phyloP scores from a whole-genome alignment of 345 rosid species.

The Euphorbia tirucalli region DNA sequence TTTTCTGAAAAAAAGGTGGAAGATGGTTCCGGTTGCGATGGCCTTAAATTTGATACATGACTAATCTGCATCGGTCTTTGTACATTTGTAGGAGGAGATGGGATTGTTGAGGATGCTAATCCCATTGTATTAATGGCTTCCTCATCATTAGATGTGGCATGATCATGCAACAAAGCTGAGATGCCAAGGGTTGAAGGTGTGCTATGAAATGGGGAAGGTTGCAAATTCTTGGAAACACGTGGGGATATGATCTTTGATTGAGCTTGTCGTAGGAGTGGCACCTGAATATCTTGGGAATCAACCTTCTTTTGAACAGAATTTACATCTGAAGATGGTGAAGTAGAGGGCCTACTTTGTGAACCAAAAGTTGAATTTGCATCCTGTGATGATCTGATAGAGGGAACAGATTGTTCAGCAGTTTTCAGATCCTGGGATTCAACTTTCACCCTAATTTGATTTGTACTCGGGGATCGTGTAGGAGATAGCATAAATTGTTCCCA shows the following conservation, averaged over 20 bases:
- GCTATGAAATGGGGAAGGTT: slow-evolving; percentile 49
- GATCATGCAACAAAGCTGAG: slow-evolving; percentile 75
- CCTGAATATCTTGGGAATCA: slow-evolving; percentile 44
- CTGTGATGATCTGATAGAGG: slow-evolving; percentile 20
- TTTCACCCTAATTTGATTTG: slow-evolving; percentile 9
- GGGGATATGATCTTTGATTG: slow-evolving; percentile 60
- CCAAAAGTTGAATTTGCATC: too few species aligned
- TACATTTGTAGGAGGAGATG: slow-evolving; percentile 30
- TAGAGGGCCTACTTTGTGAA: too few species aligned
- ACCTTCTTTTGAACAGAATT: slow-evolving; percentile 36
- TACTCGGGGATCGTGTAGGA: slow-evolving; percentile 4
- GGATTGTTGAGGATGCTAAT: slow-evolving; percentile 27
- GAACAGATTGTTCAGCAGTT: slow-evolving; percentile 6
- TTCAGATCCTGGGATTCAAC: slow-evolving; percentile 3
- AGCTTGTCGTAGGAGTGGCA: slow-evolving; percentile 47
- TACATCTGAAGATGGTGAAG: too few species aligned
- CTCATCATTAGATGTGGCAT: slow-evolving; percentile 42
- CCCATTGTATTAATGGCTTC: too few species aligned
- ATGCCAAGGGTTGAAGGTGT: slow-evolving; percentile 62
- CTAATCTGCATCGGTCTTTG: slow-evolving; percentile 23
- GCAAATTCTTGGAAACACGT: slow-evolving; percentile 39
- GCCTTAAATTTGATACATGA: slow-evolving; percentile 15
- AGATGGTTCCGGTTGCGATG: not conserved
- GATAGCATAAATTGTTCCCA: slow-evolving; percentile 2
- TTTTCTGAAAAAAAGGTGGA: slow-evolving; percentile 8